A percentile compares a stretch with the other conserved stretches of the same genome.
Evolutionary conservation across 306 rosid genomes (phyloP).

Genomic region (Cicer bijugum): DNA sequence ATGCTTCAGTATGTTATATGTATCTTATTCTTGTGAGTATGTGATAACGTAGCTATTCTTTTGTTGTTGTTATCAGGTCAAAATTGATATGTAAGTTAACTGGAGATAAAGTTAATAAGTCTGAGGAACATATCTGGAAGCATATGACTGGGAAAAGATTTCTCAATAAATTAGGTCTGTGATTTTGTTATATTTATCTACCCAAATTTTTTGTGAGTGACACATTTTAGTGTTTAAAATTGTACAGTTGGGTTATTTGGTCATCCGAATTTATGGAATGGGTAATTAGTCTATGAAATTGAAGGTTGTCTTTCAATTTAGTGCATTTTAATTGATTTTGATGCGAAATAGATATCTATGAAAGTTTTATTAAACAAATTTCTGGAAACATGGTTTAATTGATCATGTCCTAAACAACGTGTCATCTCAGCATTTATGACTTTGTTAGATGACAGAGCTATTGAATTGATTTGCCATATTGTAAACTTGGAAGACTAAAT

Average conservation of each 20-base stretch:
- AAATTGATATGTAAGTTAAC: slow-evolving; percentile 86
- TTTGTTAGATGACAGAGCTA: background rate
- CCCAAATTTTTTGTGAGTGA: background rate
- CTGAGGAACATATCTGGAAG: slow-evolving; percentile 99
- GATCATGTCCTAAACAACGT: background rate
- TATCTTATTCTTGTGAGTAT: background rate
- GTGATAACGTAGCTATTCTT: slow-evolving; percentile 16
- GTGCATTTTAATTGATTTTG: background rate
- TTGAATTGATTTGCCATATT: background rate
- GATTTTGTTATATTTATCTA: background rate
- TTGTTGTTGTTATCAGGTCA: slow-evolving; percentile 56
- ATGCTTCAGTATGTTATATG: background rate
- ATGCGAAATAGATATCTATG: background rate
- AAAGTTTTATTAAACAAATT: background rate
- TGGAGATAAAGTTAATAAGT: slow-evolving; percentile 79
- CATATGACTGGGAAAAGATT: slow-evolving; percentile 88
- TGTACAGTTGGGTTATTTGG: no score
- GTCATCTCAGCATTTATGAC: background rate
- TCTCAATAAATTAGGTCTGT: slow-evolving; percentile 88
- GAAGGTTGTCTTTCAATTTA: background rate
- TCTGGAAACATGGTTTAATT: background rate
- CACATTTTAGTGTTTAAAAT: no score
- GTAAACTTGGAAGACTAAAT: background rate
- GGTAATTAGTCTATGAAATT: background rate
- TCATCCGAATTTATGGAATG: no score